Conservation (phyloP, 2,329 filamentous ascomycete species). For the Aspergillus proliferans region DNA sequence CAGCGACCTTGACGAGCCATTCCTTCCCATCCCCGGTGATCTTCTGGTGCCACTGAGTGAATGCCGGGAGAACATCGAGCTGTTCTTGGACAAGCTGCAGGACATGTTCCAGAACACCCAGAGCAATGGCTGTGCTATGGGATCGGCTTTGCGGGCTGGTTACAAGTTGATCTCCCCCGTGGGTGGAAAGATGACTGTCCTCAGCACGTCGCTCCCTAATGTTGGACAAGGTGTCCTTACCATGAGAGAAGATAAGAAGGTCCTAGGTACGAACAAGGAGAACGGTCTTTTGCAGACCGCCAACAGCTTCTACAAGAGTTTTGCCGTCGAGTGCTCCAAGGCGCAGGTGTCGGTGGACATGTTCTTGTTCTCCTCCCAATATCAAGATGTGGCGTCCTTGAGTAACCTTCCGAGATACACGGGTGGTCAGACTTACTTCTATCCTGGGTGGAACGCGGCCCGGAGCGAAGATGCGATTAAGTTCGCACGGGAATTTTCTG, state of each 20-base stretch:
- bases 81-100: conserved; percentile 82
- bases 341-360: conserved; percentile 98
- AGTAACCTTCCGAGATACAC: conserved; percentile 95
- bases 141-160: conserved; percentile 81
- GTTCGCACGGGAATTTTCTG: conserved; percentile 93
- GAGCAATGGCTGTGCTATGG: conserved; percentile 86
- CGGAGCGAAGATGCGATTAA: conserved; percentile 94
- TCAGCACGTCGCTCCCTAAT: conserved; percentile 86
- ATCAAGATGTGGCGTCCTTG: conserved; percentile 93
- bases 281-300: conserved; percentile 78
- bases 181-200: conserved; percentile 88
- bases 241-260: conserved; percentile 92
- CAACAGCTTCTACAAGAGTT: conserved; percentile 98
- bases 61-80: conserved; percentile 84
- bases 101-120: conserved; percentile 96
- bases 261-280: conserved; percentile 90
- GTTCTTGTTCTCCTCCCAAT: conserved; percentile 93
- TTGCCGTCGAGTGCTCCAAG: conserved; percentile 97
- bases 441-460: conserved; percentile 94
- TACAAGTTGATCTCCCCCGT: conserved; percentile 94
- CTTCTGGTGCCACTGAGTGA: conserved; percentile 83
- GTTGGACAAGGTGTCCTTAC: conserved; percentile 83
- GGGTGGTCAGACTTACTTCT: conserved; percentile 96
- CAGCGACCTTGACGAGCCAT: conserved; percentile 92
- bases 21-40: conserved; percentile 87